phyloP scores from a whole-genome alignment of 176 grass and related monocot genomes.

The maize (Zea mays) region DNA sequence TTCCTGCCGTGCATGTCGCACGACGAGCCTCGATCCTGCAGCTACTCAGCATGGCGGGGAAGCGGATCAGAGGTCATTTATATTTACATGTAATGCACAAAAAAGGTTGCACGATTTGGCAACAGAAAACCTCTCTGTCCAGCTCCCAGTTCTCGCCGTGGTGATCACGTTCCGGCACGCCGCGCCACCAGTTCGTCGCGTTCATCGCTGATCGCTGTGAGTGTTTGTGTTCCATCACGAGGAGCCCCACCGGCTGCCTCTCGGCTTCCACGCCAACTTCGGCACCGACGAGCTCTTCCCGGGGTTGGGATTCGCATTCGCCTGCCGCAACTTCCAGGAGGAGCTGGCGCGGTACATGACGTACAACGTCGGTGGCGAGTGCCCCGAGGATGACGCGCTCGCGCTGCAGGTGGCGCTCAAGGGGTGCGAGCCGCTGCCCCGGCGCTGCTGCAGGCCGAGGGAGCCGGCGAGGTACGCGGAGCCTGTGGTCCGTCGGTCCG shows the following conservation, averaged over 20 bases:
- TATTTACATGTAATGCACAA: no score
- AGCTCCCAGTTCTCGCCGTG: no score
- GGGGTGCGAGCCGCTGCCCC: slow-evolving; percentile 87
- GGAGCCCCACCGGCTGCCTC: slow-evolving; percentile 57
- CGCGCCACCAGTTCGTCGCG: no score
- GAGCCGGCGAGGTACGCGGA: slow-evolving; percentile 53
- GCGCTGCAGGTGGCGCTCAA: slow-evolving; percentile 69
- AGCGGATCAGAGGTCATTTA: no score
- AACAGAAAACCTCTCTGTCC: no score
- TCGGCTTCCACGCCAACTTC: slow-evolving; percentile 59
- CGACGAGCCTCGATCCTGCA: no score
- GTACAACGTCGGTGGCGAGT: slow-evolving; percentile 54
- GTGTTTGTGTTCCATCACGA: no score
- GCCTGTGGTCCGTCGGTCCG: slow-evolving; percentile 55
- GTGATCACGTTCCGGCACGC: no score
- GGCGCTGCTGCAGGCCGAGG: slow-evolving; percentile 63
- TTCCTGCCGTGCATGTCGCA: no score
- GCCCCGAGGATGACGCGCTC: slow-evolving; percentile 60
- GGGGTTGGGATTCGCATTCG: slow-evolving; percentile 61
- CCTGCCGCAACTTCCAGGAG: slow-evolving; percentile 79
- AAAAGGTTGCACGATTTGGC: no score
- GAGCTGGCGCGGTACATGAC: slow-evolving; percentile 62
- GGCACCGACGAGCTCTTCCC: slow-evolving; percentile 69
- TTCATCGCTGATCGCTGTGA: no score
- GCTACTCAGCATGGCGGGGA: no score